Evolutionary conservation across 371 early-diverging fungal genomes (phyloP), one percentile per base, ranked within the genome.

Genomic region (Lichtheimia ornata): DNA sequence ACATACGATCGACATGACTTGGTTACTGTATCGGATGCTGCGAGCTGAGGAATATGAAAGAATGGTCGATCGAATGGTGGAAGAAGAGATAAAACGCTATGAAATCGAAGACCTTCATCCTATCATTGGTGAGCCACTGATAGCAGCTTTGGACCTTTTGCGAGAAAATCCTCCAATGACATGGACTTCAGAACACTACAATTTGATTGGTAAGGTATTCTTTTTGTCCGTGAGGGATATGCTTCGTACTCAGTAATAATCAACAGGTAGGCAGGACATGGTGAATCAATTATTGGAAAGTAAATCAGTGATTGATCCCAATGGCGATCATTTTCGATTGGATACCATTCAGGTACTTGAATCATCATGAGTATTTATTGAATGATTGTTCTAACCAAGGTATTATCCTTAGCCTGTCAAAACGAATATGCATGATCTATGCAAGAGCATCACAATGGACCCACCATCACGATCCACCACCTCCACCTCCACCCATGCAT

Each of bases 231-330:
- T 22, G 2, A 1, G 22, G 27, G 5, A 24, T 20, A 5, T 27
- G 35, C 47, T n/a, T 17, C 2, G 22, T 47, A 22, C 47, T 47
- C 47, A 47, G 18, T 0, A 47, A 68, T 15, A 35, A 53, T 43
- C 62, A 55, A 59, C 66, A 72, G 90, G 82, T 24, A 68, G 91
- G 59, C 72, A 84, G 47, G 92, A 90, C 63, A 70, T 89, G 17
- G 86, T 84, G 5, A 74, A 87, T 45, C 85, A 86, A 42, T 27
- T 62, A 25, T 59, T 20, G 45, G 54, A 44, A 49, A 56, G 50
- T 24, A 17, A 24, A 12, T 24, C 24, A 13, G 50, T 50, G 22
- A 17, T 18, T 35, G 49, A 57, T 40, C 54, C 45, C 18, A 56
- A 35, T 53, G 50, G 22, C 7, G 43, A 27, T 28, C 49, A 60